Evolutionary conservation across 306 rosid species (phyloP), one percentile per base, ranked within the genome.

Genomic region (Rosa chinensis): DNA sequence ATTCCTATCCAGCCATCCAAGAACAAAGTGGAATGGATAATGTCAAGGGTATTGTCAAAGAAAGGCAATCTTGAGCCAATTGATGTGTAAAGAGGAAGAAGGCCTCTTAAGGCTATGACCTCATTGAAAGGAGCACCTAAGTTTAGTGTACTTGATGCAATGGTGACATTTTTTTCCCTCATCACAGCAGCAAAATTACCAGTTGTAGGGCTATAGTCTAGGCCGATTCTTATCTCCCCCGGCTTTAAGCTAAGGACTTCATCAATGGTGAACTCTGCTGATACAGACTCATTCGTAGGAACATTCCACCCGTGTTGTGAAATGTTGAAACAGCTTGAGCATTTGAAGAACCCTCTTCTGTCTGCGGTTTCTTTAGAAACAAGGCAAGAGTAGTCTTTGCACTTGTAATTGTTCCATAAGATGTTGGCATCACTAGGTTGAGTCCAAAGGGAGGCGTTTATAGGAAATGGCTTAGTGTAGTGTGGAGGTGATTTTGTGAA

Each of bases 251-350:
- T 5, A 4, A 80, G 70, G 35, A 80, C 75, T 74, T 80, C 63
- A 12, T 73, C 69, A 21, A 66, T 80, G 83, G 83, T 80, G 83
- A 80, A 74, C 73, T 80, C 70, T 3, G 79, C 79, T 10, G 79
- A 80, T 37, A 18, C 48, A 45, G 75, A 67, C 76, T 66, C 42
- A 1, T 80, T 73, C 0, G 32, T 80, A 13, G 59, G 48, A 20
- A 9, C 47, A 35, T 66, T 52, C 83, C 79, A 80, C 2, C 62
- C 39, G 8, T 14, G 59, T 43, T 66, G 56, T 0, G 75, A 67
- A 42, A 66, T 78, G 50, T 66, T 73, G 74, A 72, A 79, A 25
- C 82, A 80, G 63, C 40, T 55, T 2, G 79, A 25, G 48, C 75
- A 80, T 45, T 80, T 74, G 79, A 74, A 66, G 83, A 74, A 80